Conservation (phyloP, 2,329 filamentous ascomycete species). For the Penicillium brasilianum region DNA sequence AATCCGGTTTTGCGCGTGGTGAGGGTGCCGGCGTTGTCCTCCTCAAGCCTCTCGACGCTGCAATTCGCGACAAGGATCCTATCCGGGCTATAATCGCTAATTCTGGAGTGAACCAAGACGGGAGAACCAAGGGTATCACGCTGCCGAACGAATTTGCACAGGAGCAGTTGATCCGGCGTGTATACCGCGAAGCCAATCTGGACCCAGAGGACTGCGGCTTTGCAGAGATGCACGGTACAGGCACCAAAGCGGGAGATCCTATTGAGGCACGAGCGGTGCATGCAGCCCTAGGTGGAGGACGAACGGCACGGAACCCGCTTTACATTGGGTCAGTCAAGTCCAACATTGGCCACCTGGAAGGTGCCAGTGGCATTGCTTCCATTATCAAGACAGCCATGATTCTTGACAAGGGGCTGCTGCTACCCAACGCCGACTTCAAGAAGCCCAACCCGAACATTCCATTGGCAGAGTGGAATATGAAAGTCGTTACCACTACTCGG, state of each 20-base stretch:
- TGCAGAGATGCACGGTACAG: conserved; percentile 48
- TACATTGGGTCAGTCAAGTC: conserved; percentile 36
- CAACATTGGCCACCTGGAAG: conserved; percentile 44
- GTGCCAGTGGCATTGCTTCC: conserved; percentile 35
- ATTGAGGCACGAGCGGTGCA: conserved; percentile 48
- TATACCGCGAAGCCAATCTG: conserved; percentile 44
- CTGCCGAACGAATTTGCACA: conserved; percentile 48
- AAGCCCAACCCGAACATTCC: conserved; percentile 38
- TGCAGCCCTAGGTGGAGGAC: conserved; percentile 23
- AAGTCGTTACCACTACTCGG: conserved; percentile 24
- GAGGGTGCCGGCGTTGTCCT: conserved; percentile 43
- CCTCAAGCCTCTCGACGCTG: conserved; percentile 41
- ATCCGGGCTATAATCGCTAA: conserved; percentile 44
- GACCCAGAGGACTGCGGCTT: conserved; percentile 35
- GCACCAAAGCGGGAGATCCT: conserved; percentile 60
- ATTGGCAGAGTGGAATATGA: conserved; percentile 32
- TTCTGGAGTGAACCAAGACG: conserved; percentile 43
- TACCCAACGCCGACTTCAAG: conserved; percentile 35
- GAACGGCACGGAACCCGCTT: conserved; percentile 25
- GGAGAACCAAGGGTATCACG: conserved; percentile 46
- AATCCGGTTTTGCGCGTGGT: conserved; percentile 40
- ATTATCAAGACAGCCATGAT: conserved; percentile 40
- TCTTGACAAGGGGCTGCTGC: conserved; percentile 32
- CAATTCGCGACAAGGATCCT: conserved; percentile 41
- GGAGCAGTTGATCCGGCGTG: conserved; percentile 40